Evolutionary conservation across 2,329 filamentous ascomycete genomes (phyloP).

Genomic region (Pseudogymnoascus sp.): DNA sequence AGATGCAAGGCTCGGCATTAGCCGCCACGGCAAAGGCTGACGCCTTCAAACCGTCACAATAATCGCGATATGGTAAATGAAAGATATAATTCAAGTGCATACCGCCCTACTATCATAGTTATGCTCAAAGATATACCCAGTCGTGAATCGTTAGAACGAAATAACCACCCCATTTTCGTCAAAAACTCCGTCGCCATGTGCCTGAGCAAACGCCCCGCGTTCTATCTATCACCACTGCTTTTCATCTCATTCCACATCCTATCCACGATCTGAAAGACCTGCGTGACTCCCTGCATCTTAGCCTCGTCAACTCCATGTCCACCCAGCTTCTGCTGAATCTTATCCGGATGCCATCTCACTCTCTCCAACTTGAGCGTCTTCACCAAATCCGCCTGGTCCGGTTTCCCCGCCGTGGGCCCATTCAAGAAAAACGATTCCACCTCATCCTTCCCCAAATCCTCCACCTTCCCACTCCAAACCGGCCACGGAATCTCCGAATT

Average conservation of each 20-base stretch:
- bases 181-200: neutral
- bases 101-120: neutral
- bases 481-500: slow-evolving; percentile 53
- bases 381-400: slow-evolving; percentile 32
- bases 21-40: neutral
- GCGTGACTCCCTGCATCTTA: slow-evolving; percentile 73
- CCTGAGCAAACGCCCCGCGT: neutral
- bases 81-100: neutral
- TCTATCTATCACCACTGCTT: neutral
- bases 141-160: neutral
- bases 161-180: neutral
- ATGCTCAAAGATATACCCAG: neutral
- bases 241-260: slow-evolving; percentile 59
- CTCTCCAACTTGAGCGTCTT: slow-evolving; percentile 71
- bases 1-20: neutral
- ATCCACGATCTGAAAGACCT: slow-evolving; percentile 88
- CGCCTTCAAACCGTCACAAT: neutral
- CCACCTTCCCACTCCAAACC: slow-evolving; percentile 50
- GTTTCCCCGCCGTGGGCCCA: slow-evolving; percentile 34
- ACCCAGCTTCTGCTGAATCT: slow-evolving; percentile 85
- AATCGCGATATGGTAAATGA: neutral
- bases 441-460: slow-evolving; percentile 47
- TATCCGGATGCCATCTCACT: slow-evolving; percentile 95
- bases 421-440: slow-evolving; percentile 56
- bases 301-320: slow-evolving; percentile 59